Base-by-base conservation (phyloP, 257 asterid genomes). In the Solanum phureja region DNA sequence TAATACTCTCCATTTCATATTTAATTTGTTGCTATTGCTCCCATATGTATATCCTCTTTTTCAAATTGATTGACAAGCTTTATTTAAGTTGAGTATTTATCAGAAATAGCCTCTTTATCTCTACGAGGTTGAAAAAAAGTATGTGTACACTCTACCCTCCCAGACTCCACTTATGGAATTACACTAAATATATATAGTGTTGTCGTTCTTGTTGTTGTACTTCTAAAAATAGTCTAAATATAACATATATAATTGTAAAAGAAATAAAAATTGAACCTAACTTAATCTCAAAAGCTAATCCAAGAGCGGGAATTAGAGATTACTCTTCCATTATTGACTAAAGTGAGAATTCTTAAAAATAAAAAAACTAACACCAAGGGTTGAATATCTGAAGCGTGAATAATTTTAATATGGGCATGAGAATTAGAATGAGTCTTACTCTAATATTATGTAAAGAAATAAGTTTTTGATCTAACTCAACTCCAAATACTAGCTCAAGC, bases 151-250 rank as follows among this genome's bases (percentile, higher is more conserved):
- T 56, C 64, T 56, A 56, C 0, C n/a, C 64, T 56, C 2, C 0
- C 11, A 7, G 1, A 2, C 21, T 18, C 11, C 4, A 56, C 4
- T 2, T 56, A 19, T 19, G 11, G 0, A 0, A 56, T 18, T 56
- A 56, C 3, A 0, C 64, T 19, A 46, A 4, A 12, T 44, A 42
- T 40, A 56, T 18, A 3, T 56, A 44, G 4, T 56, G 64, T 56
- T 52, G 64, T 19, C 64, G 10, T 56, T 56, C 64, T 19, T 56
- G 64, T 56, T 19, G 29, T 8, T 60, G 13, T 23, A 62, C 71
- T 62, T 62, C 71, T 62, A 23, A 62, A 23, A 10, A 2, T 23
- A 4, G 31, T 62, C 7, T n/a, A 23, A 62, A 62, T 62, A 62
- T 62, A 62, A 23, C 14, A 9, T 23, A 62, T 56, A 19, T 19